These are phyloP conservation scores for Suillus hirtellus DNA, from an alignment of 768 basidiomycete species.

Conservation along the genomic window DNA sequence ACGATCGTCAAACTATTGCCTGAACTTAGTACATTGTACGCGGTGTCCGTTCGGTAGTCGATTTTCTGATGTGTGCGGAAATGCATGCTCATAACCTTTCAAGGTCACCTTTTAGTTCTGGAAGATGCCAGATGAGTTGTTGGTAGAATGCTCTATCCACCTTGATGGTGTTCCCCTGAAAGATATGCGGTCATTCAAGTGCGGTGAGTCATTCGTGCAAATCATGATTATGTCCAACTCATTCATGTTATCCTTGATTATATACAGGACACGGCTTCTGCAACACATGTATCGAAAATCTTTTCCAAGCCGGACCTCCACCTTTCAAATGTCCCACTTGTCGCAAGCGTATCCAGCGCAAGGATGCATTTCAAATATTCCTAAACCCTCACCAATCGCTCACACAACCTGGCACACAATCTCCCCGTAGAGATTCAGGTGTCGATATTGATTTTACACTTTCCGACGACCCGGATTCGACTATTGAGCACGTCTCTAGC, in stretches of 20 bases:
- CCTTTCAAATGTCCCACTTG: constrained; percentile 29
- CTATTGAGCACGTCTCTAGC: not conserved
- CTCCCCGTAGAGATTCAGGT: not conserved
- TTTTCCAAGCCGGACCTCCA: constrained; percentile 16
- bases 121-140: constrained; percentile 21
- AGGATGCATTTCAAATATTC: constrained; percentile 29
- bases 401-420: constrained; percentile 4
- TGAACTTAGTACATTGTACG: constrained; percentile 1
- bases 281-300: constrained; percentile 27
- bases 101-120: not conserved
- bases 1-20: not conserved
- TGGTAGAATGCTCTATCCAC: constrained; percentile 35
- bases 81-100: constrained; percentile 2
- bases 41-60: constrained; percentile 1
- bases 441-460: constrained; percentile 7
- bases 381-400: constrained; percentile 22
- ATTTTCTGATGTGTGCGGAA: not conserved
- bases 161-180: constrained; percentile 29
- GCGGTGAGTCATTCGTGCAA: constrained; percentile 21
- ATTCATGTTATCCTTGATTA: constrained; percentile 12
- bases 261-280: constrained; percentile 35
- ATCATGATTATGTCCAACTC: constrained; percentile 16
- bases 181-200: constrained; percentile 31
- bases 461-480: constrained; percentile 4
- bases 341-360: constrained; percentile 29